phyloP scores from a whole-genome alignment of 2,329 filamentous ascomycete species.

The Colletotrichum scovillei region DNA sequence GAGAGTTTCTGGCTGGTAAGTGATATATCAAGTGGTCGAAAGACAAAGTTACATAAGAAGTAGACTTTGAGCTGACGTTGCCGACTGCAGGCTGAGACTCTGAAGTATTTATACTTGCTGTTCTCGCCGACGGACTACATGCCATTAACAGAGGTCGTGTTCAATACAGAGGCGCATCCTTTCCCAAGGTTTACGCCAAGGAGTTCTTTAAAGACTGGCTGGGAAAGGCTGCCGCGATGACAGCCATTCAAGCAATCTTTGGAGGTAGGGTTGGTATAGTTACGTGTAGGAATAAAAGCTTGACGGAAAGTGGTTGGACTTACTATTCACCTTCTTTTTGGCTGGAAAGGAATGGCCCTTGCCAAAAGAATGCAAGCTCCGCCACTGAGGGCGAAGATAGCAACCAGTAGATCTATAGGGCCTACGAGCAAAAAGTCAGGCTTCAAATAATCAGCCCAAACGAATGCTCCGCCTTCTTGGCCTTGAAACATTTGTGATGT shows the following conservation, averaged over 20 bases:
- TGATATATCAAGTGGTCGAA: neutral
- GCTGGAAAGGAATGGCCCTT: too few species aligned
- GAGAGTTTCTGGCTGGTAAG: conserved; percentile 77
- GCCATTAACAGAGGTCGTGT: conserved; percentile 85
- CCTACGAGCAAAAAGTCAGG: too few species aligned
- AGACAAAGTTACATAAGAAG: neutral
- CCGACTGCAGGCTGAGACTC: conserved; percentile 76
- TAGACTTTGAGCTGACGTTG: neutral
- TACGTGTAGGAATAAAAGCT: too few species aligned
- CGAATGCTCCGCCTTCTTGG: too few species aligned
- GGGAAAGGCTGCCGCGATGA: conserved; percentile 75
- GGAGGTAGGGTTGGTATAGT: too few species aligned
- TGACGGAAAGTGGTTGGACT: too few species aligned
- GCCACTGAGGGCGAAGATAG: too few species aligned
- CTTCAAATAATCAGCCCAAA: accelerated
- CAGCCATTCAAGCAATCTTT: neutral
- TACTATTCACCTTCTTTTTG: too few species aligned
- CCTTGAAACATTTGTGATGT: too few species aligned
- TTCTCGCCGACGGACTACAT: conserved; percentile 81
- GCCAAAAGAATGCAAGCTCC: too few species aligned
- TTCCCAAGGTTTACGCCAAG: conserved; percentile 87
- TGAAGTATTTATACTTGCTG: conserved; percentile 97
- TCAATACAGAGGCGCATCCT: conserved; percentile 95
- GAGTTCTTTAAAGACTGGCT: conserved; percentile 81
- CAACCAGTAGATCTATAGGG: too few species aligned